phyloP scores from a whole-genome alignment of 129 eudicot species.

The Glebionis coronaria region DNA sequence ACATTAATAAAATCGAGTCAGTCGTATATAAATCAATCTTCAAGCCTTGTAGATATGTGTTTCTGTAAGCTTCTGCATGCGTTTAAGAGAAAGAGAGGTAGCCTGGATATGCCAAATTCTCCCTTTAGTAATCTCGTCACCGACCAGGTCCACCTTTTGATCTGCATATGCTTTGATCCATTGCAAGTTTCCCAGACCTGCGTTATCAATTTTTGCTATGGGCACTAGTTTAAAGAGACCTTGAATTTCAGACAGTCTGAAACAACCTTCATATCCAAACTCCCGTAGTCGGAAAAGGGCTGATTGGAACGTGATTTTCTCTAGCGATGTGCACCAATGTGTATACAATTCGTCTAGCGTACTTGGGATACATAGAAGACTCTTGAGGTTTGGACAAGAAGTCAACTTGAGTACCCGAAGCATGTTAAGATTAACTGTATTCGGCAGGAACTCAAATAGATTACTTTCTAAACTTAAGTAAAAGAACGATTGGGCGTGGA shows the following conservation, averaged over 20 bases:
- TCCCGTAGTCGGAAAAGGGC: neutral
- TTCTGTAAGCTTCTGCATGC: neutral
- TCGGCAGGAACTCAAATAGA: slow-evolving; percentile 10
- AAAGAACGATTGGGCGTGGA: neutral
- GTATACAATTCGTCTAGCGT: neutral
- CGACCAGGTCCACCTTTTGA: slow-evolving; percentile 1
- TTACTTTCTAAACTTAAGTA: neutral
- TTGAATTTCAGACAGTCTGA: slow-evolving; percentile 12
- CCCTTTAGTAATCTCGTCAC: slow-evolving; percentile 7
- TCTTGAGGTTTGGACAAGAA: neutral
- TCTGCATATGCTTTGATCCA: slow-evolving; percentile 13
- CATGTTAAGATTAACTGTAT: neutral
- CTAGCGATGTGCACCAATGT: neutral
- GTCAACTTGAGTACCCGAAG: neutral
- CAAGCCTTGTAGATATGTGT: neutral
- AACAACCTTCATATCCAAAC: slow-evolving; percentile 16
- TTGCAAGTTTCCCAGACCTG: slow-evolving; percentile 2
- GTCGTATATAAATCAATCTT: neutral
- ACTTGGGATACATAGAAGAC: neutral
- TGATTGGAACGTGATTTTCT: slow-evolving; percentile 5
- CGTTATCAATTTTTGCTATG: neutral
- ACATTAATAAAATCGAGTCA: neutral
- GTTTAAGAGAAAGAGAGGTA: neutral
- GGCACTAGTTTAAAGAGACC: slow-evolving; percentile 10
- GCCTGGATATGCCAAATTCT: slow-evolving; percentile 9